These are phyloP conservation scores for Priceomyces carsonii DNA, from an alignment of 805 yeast genomes.

Conservation along the genomic window DNA sequence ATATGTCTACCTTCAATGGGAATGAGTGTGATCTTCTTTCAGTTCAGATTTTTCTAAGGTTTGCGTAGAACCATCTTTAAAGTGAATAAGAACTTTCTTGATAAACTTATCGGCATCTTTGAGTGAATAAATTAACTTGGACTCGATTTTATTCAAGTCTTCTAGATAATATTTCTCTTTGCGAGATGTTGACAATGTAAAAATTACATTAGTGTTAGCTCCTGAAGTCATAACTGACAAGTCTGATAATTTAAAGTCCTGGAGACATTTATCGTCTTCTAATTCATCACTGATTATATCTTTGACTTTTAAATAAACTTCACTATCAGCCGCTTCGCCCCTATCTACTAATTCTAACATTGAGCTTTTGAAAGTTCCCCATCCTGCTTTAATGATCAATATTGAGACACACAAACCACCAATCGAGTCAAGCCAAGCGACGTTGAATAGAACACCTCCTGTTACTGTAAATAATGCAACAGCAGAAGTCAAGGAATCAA, in stretches of 20 bases:
- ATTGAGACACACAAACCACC: slow-evolving; percentile 89
- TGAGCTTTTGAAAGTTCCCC: slow-evolving; percentile 67
- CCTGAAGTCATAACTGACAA: slow-evolving; percentile 57
- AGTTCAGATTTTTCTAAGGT: slow-evolving; percentile 14
- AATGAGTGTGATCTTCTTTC: too few relatives aligned
- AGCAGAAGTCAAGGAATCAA: slow-evolving; percentile 86
- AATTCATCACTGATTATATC: slow-evolving; percentile 37
- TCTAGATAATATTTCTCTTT: slow-evolving; percentile 26
- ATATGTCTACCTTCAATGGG: too few relatives aligned
- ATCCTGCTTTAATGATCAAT: slow-evolving; percentile 82
- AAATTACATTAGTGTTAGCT: slow-evolving; percentile 49
- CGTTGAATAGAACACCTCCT: slow-evolving; percentile 74
- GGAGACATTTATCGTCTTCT: slow-evolving; percentile 18
- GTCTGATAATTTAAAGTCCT: slow-evolving; percentile 35
- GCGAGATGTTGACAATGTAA: slow-evolving; percentile 26
- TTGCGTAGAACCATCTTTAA: slow-evolving; percentile 19
- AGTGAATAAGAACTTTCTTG: slow-evolving; percentile 41
- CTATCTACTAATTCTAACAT: slow-evolving; percentile 78
- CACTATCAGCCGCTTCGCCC: slow-evolving; percentile 54
- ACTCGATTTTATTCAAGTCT: slow-evolving; percentile 33
- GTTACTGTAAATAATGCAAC: slow-evolving; percentile 90
- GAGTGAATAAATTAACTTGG: slow-evolving; percentile 33
- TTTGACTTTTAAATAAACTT: slow-evolving; percentile 46
- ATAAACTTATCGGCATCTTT: slow-evolving; percentile 42
- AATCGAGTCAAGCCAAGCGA: slow-evolving; percentile 85